These are phyloP conservation scores for Hyphopichia wangnamkhiaoensis DNA, from an alignment of 1,139 yeast species.

Conservation along the genomic window DNA sequence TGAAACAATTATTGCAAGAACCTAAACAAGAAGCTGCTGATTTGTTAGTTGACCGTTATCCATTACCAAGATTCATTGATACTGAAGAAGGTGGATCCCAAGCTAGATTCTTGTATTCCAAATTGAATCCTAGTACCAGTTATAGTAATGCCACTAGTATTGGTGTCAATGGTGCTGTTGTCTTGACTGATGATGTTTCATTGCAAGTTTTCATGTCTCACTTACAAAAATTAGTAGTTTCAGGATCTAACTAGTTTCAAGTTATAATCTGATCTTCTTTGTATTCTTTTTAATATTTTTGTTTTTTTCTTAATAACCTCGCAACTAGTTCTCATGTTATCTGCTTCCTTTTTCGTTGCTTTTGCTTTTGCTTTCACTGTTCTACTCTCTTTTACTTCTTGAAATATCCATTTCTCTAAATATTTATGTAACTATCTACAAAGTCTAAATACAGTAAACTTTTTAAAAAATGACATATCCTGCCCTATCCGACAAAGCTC, in stretches of 20 bases:
- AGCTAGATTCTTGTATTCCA: constrained; percentile 93
- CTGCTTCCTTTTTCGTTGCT: neutral
- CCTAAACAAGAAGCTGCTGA: constrained; percentile 94
- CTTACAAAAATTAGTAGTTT: constrained; percentile 78
- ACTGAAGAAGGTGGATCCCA: constrained; percentile 98
- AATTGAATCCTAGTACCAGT: constrained; percentile 89
- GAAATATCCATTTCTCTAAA: too few species aligned
- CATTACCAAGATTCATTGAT: constrained; percentile 93
- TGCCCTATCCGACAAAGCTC: too few species aligned
- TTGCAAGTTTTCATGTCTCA: constrained; percentile 91
- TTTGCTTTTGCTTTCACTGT: neutral
- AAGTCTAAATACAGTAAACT: too few species aligned
- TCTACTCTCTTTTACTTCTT: too few species aligned
- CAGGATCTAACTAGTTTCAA: constrained; percentile 36
- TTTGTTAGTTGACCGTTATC: constrained; percentile 88
- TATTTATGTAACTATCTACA: too few species aligned
- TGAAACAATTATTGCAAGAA: constrained; percentile 81
- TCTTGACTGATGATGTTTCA: constrained; percentile 92
- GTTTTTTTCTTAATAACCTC: neutral
- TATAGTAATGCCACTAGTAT: constrained; percentile 62
- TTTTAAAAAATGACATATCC: too few species aligned
- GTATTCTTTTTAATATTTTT: neutral
- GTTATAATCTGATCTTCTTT: too few species aligned
- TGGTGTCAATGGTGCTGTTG: constrained; percentile 66
- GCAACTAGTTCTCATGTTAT: neutral